Percentiles rank a stretch among this genome's conserved stretches.
phyloP scores from a whole-genome alignment of 108 stramenopile genomes.

The Discostella stelligeroides region DNA sequence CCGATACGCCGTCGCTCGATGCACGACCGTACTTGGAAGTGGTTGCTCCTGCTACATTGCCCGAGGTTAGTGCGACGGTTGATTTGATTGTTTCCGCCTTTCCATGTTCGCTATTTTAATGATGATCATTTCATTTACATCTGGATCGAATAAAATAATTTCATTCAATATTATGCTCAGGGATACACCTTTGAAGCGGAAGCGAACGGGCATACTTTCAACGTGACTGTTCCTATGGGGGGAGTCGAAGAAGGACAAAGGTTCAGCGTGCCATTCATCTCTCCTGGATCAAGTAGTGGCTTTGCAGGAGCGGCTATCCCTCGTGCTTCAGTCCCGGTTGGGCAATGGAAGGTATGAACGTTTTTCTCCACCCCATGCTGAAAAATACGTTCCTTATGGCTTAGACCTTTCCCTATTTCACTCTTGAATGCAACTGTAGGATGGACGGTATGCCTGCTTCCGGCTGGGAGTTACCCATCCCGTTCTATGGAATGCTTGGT shows the following conservation, averaged over 20 bases:
- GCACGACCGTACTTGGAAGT: constrained; percentile 29
- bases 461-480: constrained; percentile 42
- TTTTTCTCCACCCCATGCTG: background rate
- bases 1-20: background rate
- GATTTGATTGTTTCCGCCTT: background rate
- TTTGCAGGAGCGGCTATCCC: constrained; percentile 8
- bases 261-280: constrained; percentile 33
- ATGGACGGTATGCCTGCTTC: constrained; percentile 37
- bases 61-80: constrained; percentile 16
- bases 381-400: background rate
- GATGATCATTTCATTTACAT: background rate
- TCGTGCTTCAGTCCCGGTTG: constrained; percentile 17
- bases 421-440: constrained; percentile 8
- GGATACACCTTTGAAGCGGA: constrained; percentile 36
- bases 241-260: constrained; percentile 48
- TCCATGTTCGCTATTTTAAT: background rate
- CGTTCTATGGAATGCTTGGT: constrained; percentile 31
- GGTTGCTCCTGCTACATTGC: constrained; percentile 28
- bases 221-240: constrained; percentile 36
- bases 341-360: constrained; percentile 23
- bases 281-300: constrained; percentile 6
- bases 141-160: background rate
- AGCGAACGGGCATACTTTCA: constrained; percentile 23
- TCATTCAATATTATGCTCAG: constrained; percentile 10
- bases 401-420: background rate